Evolutionary conservation across 2,329 filamentous ascomycete species (phyloP).

Genomic region (Leptosphaerulina australis): DNA sequence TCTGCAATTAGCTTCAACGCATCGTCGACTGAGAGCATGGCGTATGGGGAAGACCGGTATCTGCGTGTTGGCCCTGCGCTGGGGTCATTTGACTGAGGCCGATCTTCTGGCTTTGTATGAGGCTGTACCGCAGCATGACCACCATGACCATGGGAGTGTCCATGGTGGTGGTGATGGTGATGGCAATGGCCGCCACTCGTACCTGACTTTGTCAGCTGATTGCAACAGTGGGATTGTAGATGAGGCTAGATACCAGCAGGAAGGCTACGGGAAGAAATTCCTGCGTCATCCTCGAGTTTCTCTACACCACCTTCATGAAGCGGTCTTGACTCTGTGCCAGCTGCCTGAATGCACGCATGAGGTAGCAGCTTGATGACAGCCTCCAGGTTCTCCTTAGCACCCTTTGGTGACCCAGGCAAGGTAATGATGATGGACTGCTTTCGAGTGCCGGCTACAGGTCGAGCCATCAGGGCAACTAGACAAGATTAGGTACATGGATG

Average conservation of each 20-base stretch:
- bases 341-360: slow-evolving; percentile 90
- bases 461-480: slow-evolving; percentile 92
- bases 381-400: slow-evolving; percentile 90
- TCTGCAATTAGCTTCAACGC: slow-evolving; percentile 75
- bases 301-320: slow-evolving; percentile 82
- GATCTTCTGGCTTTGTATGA: slow-evolving; percentile 70
- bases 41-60: slow-evolving; percentile 85
- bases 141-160: slow-evolving; percentile 66
- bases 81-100: slow-evolving; percentile 64
- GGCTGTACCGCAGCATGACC: slow-evolving; percentile 61
- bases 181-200: slow-evolving; percentile 43
- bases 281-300: slow-evolving; percentile 83
- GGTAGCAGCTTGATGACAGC: slow-evolving; percentile 88
- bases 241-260: not conserved
- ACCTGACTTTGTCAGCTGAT: slow-evolving; percentile 17
- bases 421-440: slow-evolving; percentile 84
- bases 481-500: slow-evolving; percentile 26
- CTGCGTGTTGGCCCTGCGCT: slow-evolving; percentile 67
- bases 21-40: slow-evolving; percentile 85
- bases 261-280: slow-evolving; percentile 46
- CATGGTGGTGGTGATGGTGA: slow-evolving; percentile 59
- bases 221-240: no score
- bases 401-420: slow-evolving; percentile 92
- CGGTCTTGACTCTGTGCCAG: slow-evolving; percentile 78
- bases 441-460: slow-evolving; percentile 86